phyloP scores from a whole-genome alignment of 225 moss, liverwort and hornwort genomes.

The Straminergon stramineum region DNA sequence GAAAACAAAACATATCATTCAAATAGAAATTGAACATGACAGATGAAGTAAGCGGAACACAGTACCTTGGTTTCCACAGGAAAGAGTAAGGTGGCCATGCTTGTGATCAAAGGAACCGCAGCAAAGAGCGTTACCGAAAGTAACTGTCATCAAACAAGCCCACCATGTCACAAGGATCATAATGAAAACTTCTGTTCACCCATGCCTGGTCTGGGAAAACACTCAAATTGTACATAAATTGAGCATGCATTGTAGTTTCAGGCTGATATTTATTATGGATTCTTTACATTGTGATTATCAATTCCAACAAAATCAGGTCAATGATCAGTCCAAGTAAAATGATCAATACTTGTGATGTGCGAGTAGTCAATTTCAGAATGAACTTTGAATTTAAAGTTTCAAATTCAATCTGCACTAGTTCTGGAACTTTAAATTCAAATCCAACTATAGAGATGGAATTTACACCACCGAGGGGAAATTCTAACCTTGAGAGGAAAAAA shows the following conservation, averaged over 20 bases:
- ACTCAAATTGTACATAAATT: neutral
- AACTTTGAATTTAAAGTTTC: neutral
- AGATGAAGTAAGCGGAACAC: neutral
- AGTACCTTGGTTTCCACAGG: slow-evolving; percentile 62
- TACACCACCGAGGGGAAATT: neutral
- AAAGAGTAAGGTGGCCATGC: slow-evolving; percentile 47
- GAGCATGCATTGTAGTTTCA: neutral
- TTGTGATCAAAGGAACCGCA: slow-evolving; percentile 52
- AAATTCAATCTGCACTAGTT: neutral
- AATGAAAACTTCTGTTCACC: neutral
- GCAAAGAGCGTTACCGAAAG: slow-evolving; percentile 64
- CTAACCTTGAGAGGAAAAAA: neutral
- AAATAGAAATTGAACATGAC: neutral
- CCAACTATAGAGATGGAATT: neutral
- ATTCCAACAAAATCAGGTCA: neutral
- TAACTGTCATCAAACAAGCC: slow-evolving; percentile 22
- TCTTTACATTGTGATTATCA: neutral
- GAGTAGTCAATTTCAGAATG: neutral
- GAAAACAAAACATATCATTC: neutral
- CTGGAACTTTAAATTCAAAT: neutral
- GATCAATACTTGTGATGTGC: neutral
- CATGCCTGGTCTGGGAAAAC: neutral
- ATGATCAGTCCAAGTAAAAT: neutral
- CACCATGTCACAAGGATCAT: neutral
- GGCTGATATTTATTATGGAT: neutral